phyloP scores from a whole-genome alignment of 495 filamentous ascomycete genomes.

The Terfezia boudieri region DNA sequence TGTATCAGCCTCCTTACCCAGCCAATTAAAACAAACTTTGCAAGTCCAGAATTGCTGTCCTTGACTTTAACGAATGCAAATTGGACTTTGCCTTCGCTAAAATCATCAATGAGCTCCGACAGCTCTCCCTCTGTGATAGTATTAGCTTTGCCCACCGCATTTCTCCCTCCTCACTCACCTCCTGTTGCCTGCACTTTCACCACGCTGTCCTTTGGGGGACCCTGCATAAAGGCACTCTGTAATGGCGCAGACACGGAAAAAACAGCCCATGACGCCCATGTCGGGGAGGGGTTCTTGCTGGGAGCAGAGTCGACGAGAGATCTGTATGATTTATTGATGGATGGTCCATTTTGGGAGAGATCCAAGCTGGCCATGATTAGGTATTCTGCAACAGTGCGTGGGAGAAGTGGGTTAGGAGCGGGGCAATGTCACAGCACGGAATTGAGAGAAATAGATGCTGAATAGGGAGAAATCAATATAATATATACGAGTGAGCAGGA shows the following conservation, averaged over 20 bases:
- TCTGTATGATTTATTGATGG: slow-evolving; percentile 82
- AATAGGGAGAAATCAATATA: too few relatives aligned
- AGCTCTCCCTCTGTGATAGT: slow-evolving; percentile 63
- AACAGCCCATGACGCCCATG: slow-evolving; percentile 67
- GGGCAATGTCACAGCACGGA: too few relatives aligned
- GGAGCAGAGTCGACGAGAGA: slow-evolving; percentile 53
- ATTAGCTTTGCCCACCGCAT: background rate
- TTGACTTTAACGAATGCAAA: slow-evolving; percentile 94
- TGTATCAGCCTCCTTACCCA: slow-evolving; percentile 32
- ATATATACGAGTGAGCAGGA: too few relatives aligned
- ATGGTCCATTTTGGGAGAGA: slow-evolving; percentile 68
- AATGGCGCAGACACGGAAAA: slow-evolving; percentile 81
- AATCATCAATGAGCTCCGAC: slow-evolving; percentile 85
- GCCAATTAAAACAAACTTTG: slow-evolving; percentile 80
- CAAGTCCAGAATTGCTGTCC: slow-evolving; percentile 73
- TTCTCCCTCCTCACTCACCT: slow-evolving; percentile 30
- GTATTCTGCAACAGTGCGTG: background rate
- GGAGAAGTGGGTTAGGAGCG: background rate
- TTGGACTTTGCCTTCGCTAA: slow-evolving; percentile 88
- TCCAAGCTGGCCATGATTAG: slow-evolving; percentile 72
- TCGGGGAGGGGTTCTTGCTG: slow-evolving; percentile 35
- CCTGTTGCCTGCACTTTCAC: slow-evolving; percentile 83
- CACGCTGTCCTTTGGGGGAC: slow-evolving; percentile 72
- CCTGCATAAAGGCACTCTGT: slow-evolving; percentile 69
- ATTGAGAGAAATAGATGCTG: too few relatives aligned